phyloP scores from a whole-genome alignment of 2,329 filamentous ascomycete species.

The Penicillium polonicum region DNA sequence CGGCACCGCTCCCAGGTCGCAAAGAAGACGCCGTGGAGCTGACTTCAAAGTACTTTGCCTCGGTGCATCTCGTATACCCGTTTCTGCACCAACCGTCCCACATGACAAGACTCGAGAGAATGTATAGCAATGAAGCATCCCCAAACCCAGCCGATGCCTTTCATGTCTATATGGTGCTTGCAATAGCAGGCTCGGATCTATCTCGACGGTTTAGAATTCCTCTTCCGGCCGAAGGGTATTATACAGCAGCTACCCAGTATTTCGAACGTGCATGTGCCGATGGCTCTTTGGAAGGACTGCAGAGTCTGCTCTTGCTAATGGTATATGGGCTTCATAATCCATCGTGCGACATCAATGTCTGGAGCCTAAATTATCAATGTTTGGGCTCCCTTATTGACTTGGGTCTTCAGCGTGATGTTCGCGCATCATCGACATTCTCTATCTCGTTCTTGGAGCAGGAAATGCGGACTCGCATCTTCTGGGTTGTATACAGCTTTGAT shows the following conservation, averaged over 20 bases:
- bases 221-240: conserved; percentile 52
- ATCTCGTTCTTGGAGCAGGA: conserved; percentile 54
- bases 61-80: conserved; percentile 51
- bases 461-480: conserved; percentile 57
- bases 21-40: conserved; percentile 45
- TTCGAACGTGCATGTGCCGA: conserved; percentile 51
- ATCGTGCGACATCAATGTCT: conserved; percentile 51
- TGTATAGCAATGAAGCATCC: conserved; percentile 32
- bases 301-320: conserved; percentile 46
- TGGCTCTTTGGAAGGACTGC: conserved; percentile 51
- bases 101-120: conserved; percentile 33
- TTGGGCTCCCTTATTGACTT: conserved; percentile 53
- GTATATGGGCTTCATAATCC: conserved; percentile 55
- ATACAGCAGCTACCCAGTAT: conserved; percentile 48
- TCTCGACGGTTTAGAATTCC: conserved; percentile 46
- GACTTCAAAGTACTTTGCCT: conserved; percentile 50
- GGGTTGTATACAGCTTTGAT: conserved; percentile 55
- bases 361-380: conserved; percentile 58
- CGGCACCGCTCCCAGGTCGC: conserved; percentile 28
- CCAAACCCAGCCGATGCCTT: conserved; percentile 42
- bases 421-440: conserved; percentile 32
- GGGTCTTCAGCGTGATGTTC: conserved; percentile 53
- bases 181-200: conserved; percentile 49
- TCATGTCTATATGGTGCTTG: conserved; percentile 56
- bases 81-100: conserved; percentile 51